Base-by-base conservation (phyloP, 2,329 filamentous ascomycete species). In the Penicillium fuscoglaucum region DNA sequence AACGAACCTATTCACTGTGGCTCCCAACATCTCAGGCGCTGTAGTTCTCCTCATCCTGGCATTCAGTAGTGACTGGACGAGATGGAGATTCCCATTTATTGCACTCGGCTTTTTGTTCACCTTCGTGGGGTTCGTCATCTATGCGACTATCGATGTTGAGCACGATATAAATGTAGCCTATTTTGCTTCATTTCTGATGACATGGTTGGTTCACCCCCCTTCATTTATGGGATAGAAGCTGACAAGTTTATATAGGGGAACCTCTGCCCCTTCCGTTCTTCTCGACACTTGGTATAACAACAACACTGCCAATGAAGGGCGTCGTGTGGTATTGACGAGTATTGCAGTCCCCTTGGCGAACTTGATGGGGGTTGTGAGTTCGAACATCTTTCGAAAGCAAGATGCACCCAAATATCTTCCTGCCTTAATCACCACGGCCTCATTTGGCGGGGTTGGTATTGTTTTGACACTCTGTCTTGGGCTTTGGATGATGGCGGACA, bases 141-240 rank as follows among this genome's bases (percentile, higher is more conserved):
- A 87, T 62, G 87, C 87, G 0, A 79, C 85, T 17, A 87, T 91
- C 53, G 79, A 84, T 44, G 84, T 90, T 8, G 69, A 82, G 47
- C 64, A 76, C 5, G 78, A 87, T n/a, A 41, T 68, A 37, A 70
- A 86, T 15, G 81, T 90, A 1, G 88, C 87, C 1, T 90, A 90
- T 69, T 90, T 86, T 63, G 87, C 88, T 4, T 85, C 82, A 49
- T 91, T 90, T 70, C 87, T 91, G 84, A 90, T 90, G 86, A 87
- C 84, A 8, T 90, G 87, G 84, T 87, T 21, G 45, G 58, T 58
- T 26, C 5, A 13, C 7, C 2, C 26, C 4, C 13, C 7, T 29
- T 28, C 28, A 26, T 1, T 6, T 4, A 33, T 6, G 13, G 45
- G n/a, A 15, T 17, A 7, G 10, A 45, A 31, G 19, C 57, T 59